A percentile compares a stretch with the other conserved stretches of the same genome.
phyloP scores from a whole-genome alignment of 1,284 basidiomycete genomes.

The Lignosus rhinocerotis region DNA sequence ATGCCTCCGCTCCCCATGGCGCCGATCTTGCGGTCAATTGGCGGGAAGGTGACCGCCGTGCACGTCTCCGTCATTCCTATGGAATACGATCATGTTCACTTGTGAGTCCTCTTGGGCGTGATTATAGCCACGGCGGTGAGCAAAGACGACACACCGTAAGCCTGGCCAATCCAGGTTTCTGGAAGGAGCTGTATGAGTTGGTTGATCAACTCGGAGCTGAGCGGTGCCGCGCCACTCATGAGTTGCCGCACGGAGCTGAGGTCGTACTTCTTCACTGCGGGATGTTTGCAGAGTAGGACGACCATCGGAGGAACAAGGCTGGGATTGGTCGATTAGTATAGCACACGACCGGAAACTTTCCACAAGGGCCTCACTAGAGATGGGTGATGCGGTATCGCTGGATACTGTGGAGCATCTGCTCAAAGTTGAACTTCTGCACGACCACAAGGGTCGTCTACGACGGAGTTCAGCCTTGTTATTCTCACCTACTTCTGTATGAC shows the following conservation, averaged over 20 bases:
- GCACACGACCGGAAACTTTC: conserved; percentile 13
- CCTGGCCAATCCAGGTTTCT: conserved; percentile 61
- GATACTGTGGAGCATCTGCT: conserved; percentile 68
- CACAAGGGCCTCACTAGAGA: conserved; percentile 49
- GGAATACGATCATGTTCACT: background rate
- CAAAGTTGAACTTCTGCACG: conserved; percentile 71
- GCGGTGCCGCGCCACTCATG: conserved; percentile 74
- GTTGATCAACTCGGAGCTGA: conserved; percentile 63
- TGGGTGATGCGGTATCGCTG: conserved; percentile 66
- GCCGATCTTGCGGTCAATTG: conserved; percentile 25
- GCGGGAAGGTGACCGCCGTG: conserved; percentile 43
- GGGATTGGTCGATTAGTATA: conserved; percentile 24
- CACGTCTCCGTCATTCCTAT: conserved; percentile 50
- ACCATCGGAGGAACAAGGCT: conserved; percentile 71
- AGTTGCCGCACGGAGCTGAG: conserved; percentile 59
- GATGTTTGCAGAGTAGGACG: conserved; percentile 64
- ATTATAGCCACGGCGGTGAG: background rate
- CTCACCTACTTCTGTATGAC: conserved; percentile 13
- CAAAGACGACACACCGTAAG: conserved; percentile 48
- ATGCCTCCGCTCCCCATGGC: conserved; percentile 41
- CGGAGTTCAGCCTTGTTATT: background rate
- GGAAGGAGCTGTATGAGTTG: conserved; percentile 59
- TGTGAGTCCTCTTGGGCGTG: too few species aligned
- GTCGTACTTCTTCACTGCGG: conserved; percentile 66
- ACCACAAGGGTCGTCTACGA: conserved; percentile 55